A percentile compares a stretch with the other conserved stretches of the same genome.
These are phyloP conservation scores for Xylariaceae sp. DNA, from an alignment of 2,329 filamentous ascomycete genomes.

Conservation along the genomic window DNA sequence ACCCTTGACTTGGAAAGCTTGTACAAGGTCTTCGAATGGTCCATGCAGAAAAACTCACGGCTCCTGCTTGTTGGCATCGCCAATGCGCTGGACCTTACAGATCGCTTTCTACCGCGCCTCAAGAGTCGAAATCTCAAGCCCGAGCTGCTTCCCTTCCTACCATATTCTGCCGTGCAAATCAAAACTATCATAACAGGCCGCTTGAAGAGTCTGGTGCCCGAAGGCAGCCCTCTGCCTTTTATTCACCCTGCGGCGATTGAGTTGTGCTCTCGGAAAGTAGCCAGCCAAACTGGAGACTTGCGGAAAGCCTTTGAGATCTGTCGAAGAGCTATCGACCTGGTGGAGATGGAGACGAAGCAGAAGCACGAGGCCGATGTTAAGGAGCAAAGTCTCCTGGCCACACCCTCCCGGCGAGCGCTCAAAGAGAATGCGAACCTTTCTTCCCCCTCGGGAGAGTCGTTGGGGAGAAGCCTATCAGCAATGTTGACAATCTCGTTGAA, in stretches of 20 bases:
- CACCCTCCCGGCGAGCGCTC: constrained; percentile 69
- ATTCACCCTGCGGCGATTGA: constrained; percentile 91
- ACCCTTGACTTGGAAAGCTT: constrained; percentile 83
- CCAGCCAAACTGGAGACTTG: constrained; percentile 87
- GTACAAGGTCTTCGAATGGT: constrained; percentile 96
- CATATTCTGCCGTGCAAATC: constrained; percentile 84
- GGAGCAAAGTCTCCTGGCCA: constrained; percentile 52
- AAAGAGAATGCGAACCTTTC: constrained; percentile 76
- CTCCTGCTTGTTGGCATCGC: constrained; percentile 88
- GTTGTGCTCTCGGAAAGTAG: constrained; percentile 89
- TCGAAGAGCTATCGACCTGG: constrained; percentile 78
- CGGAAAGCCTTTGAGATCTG: constrained; percentile 95
- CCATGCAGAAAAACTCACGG: constrained; percentile 70
- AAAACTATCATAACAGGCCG: constrained; percentile 80
- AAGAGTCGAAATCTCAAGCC: constrained; percentile 92
- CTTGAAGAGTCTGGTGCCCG: constrained; percentile 66
- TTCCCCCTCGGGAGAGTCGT: constrained; percentile 39
- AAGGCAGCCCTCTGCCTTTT: constrained; percentile 64
- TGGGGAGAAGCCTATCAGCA: constrained; percentile 41
- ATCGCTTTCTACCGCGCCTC: constrained; percentile 86
- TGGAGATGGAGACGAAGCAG: constrained; percentile 76
- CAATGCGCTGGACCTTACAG: constrained; percentile 91
- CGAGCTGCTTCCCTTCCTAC: constrained; percentile 81
- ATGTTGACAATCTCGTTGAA: constrained; percentile 51
- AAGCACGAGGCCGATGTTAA: constrained; percentile 61